Percentiles rank a stretch among this genome's conserved stretches.
These are phyloP conservation scores for Quercus engelmannii DNA, from an alignment of 306 rosid genomes.

Conservation along the genomic window DNA sequence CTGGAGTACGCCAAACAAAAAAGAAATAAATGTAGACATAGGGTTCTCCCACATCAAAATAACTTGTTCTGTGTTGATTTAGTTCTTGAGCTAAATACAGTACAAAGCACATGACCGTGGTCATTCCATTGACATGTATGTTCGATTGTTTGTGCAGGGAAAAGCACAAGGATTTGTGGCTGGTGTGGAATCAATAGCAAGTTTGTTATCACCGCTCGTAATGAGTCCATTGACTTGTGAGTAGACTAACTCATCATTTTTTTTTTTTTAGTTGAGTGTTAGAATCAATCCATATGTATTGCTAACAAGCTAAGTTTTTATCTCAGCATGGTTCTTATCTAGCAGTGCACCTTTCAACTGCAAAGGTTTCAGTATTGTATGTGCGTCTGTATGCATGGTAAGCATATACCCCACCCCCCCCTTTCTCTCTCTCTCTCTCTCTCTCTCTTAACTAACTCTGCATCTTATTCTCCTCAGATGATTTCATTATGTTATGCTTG, in stretches of 20 bases:
- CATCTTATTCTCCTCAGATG: constrained; percentile 34
- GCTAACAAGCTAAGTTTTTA: background rate
- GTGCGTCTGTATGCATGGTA: constrained; percentile 74
- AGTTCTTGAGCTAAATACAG: too few relatives aligned
- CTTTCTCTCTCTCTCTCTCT: background rate
- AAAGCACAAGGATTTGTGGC: constrained; percentile 82
- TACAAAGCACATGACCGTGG: too few relatives aligned
- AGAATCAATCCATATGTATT: background rate
- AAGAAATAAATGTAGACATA: too few relatives aligned
- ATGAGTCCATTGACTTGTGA: constrained; percentile 85
- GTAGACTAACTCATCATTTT: constrained; percentile 10
- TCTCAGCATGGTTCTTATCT: constrained; percentile 81
- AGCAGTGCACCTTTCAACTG: constrained; percentile 72
- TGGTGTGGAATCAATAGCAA: constrained; percentile 69
- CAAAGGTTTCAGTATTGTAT: constrained; percentile 79
- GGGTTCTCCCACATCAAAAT: too few relatives aligned
- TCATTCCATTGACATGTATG: background rate
- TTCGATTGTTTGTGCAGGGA: constrained; percentile 36
- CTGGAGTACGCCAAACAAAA: too few relatives aligned
- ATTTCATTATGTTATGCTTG: constrained; percentile 58
- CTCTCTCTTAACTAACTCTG: constrained; percentile 11
- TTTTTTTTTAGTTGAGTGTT: background rate
- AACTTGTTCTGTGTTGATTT: too few relatives aligned
- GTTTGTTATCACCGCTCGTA: constrained; percentile 65
- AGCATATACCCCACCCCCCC: constrained; percentile 11